A percentile compares a stretch with the other conserved stretches of the same genome.
phyloP scores from a whole-genome alignment of 1,284 basidiomycete species.

The Microbotryum saponariae region DNA sequence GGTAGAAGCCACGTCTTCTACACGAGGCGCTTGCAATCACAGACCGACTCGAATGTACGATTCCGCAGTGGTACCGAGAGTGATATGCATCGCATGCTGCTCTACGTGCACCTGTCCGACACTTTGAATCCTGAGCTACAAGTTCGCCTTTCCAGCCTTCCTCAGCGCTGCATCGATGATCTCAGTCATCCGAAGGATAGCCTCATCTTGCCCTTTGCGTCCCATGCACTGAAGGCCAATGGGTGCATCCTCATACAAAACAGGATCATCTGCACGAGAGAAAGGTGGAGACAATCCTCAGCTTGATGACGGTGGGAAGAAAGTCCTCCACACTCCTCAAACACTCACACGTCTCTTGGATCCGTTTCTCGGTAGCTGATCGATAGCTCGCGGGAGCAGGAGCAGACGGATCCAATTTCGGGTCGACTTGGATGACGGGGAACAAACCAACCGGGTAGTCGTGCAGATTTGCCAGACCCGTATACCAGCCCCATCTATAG shows the following conservation, averaged over 20 bases:
- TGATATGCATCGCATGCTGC: too few species aligned
- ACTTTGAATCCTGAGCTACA: too few species aligned
- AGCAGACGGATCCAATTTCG: constrained; percentile 7
- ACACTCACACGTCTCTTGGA: constrained; percentile 54
- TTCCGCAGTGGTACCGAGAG: too few species aligned
- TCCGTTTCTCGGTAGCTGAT: constrained; percentile 46
- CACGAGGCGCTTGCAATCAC: too few species aligned
- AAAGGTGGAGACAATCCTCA: neutral
- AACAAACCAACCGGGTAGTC: constrained; percentile 53
- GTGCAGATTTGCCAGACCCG: constrained; percentile 53
- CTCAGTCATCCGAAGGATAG: constrained; percentile 45
- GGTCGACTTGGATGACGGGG: constrained; percentile 42
- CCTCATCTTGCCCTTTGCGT: constrained; percentile 64
- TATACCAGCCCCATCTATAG: constrained; percentile 41
- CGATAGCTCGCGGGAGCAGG: constrained; percentile 31
- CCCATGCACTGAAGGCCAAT: constrained; percentile 63
- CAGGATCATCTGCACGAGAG: constrained; percentile 51
- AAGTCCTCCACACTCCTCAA: too few species aligned
- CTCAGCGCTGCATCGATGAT: constrained; percentile 20
- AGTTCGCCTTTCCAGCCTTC: too few species aligned
- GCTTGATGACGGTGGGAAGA: too few species aligned
- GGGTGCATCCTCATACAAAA: constrained; percentile 54
- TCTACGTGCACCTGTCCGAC: too few species aligned
- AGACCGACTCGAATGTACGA: too few species aligned
- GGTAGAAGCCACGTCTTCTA: too few species aligned